Conservation (phyloP, 495 filamentous ascomycete species). For the Penicillium taxi region DNA sequence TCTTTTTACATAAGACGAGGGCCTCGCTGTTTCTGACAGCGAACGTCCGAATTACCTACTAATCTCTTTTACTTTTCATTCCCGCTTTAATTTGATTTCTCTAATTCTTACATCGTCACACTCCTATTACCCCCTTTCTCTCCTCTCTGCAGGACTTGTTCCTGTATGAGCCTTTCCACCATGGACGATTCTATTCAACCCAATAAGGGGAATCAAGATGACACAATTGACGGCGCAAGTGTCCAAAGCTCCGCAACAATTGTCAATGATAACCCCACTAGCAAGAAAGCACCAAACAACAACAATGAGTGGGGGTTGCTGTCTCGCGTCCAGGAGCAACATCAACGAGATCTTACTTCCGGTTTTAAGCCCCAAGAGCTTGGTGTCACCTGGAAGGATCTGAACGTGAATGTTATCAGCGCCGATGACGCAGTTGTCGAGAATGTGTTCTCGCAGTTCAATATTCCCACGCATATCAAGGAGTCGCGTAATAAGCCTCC, state of each 20-base stretch:
- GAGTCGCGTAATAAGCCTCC: constrained; percentile 32
- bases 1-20: too few species aligned
- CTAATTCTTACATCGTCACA: too few species aligned
- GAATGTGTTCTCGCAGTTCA: constrained; percentile 49
- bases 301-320: constrained; percentile 41
- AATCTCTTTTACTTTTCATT: too few species aligned
- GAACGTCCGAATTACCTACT: too few species aligned
- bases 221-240: not conserved
- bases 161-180: too few species aligned
- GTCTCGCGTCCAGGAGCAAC: constrained; percentile 34
- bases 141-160: too few species aligned
- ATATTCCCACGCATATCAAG: constrained; percentile 36
- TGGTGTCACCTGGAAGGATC: constrained; percentile 50
- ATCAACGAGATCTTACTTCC: constrained; percentile 38
- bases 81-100: too few species aligned
- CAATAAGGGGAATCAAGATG: too few species aligned
- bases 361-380: constrained; percentile 41
- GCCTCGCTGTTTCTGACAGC: too few species aligned
- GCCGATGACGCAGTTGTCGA: constrained; percentile 43
- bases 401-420: constrained; percentile 35
- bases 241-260: not conserved
- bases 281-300: constrained; percentile 11
- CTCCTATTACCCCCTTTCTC: too few species aligned
- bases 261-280: constrained; percentile 1
- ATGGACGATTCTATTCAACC: constrained; percentile 21